Base-by-base conservation (phyloP, 2,329 filamentous ascomycete species). In the Stemphylium vesicarium region DNA sequence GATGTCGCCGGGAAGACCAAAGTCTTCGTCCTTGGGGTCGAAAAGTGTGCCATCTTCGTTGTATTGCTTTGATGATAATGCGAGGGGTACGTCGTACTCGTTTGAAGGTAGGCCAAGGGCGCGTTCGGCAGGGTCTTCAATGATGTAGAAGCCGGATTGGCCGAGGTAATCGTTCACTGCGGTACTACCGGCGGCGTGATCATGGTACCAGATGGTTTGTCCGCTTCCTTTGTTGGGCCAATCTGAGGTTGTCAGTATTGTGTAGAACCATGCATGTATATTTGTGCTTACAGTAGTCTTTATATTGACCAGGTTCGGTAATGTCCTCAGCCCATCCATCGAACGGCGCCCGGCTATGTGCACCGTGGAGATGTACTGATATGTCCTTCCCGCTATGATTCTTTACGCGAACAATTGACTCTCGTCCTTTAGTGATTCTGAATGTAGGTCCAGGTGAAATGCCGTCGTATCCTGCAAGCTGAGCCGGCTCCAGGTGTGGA, bases 131-230 rank as follows among this genome's bases (percentile, higher is more conserved):
- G 78, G 69, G 62, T 86, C 84, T 10, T 77, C 73, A 33, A 87
- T 61, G 49, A 86, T 81, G 63, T 86, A 86, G 45, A 82, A 80
- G 8, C 84, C 85, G 15, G 82, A 80, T 68, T 85, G 83, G 8
- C 85, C 84, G 42, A 81, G 81, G 68, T 85, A 85, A 26, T 82
- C 83, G 62, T 87, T 85, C 50, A 82, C 75, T 8, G 83, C 80
- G 10, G 84, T 86, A 49, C 76, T 71, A 26, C 73, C 67, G 31
- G 75, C 66, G 5, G 77, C 76, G 53, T 80, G 78, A 42, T 79
- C 78, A 45, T 73, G 65, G 79, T 86, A 86, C 84, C 84, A 87
- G 15, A 86, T 71, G 1, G 82, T 78, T 18, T 84, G 79, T 2
- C 78, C 82, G 38, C 73, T 76, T 65, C 85, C 80, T 10, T 69